These are phyloP conservation scores for Daedaleopsis sinensis DNA, from an alignment of 768 basidiomycete genomes.

Conservation along the genomic window DNA sequence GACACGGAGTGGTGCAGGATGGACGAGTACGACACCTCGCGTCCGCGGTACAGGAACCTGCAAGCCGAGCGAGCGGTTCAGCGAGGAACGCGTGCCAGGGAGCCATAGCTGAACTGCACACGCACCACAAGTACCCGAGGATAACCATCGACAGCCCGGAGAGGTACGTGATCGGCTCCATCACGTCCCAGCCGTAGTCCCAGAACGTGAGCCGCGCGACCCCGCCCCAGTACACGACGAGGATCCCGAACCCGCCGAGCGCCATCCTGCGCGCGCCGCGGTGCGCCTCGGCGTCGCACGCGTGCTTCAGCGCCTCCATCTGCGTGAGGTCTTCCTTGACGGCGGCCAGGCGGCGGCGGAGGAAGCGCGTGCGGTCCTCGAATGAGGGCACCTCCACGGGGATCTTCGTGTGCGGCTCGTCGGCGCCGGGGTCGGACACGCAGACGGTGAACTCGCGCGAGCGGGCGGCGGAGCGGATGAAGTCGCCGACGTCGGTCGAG, in stretches of 20 bases:
- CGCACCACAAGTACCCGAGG: constrained; percentile 60
- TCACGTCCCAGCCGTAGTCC: constrained; percentile 65
- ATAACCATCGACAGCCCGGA: constrained; percentile 63
- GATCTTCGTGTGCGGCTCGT: constrained; percentile 33
- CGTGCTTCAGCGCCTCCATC: constrained; percentile 57
- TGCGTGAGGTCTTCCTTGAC: constrained; percentile 46
- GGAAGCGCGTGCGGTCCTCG: constrained; percentile 60
- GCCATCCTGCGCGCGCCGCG: constrained; percentile 60
- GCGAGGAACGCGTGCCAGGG: no score
- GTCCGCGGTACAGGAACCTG: constrained; percentile 62
- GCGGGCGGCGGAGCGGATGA: constrained; percentile 63
- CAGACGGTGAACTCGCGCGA: constrained; percentile 55
- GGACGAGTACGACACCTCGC: constrained; percentile 68
- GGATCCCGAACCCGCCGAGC: constrained; percentile 57
- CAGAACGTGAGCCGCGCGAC: constrained; percentile 69
- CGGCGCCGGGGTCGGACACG: constrained; percentile 25
- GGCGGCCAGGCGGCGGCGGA: constrained; percentile 47
- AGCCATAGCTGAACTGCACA: neutral
- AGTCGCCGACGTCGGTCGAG: constrained; percentile 66
- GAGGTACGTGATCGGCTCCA: constrained; percentile 74
- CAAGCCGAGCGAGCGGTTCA: neutral
- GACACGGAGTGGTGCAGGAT: constrained; percentile 62
- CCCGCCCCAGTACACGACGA: constrained; percentile 64
- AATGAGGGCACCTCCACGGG: constrained; percentile 65
- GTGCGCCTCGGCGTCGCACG: constrained; percentile 60